Base-by-base conservation (phyloP, 2,329 filamentous ascomycete species). In the Fusarium robinianum region DNA sequence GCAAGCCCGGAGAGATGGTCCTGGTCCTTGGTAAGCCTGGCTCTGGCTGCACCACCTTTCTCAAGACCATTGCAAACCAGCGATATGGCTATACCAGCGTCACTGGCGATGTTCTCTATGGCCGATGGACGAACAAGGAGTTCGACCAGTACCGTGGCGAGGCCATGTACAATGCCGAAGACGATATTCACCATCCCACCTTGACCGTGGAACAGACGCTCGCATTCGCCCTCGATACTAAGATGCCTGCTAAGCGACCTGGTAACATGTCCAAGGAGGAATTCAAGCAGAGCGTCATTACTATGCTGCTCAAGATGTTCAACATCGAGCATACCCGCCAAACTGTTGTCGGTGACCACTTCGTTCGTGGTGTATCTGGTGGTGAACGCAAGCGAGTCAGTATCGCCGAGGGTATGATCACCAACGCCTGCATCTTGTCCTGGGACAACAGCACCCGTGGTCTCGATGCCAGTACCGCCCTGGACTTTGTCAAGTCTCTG, bases 151-250 rank as follows among this genome's bases (percentile, higher is more conserved):
- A 89, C 65, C 80, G 88, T 19, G 88, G 88, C 36, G 88, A 95
- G 69, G 85, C 87, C 1, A 84, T 92, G 5, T 95, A 95, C 72
- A 92, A 90, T 61, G 66, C 65, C 17, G 83, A 88, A 65, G 89
- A 95, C 54, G 90, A 96, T 57, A 77, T 92, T 15, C 90, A 96
- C 58, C 85, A 90, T 57, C 81, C 90, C 0, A 94, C 88, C 0
- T 75, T 96, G 16, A 94, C 90, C 0, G 91, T 96, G 3, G 86
- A 88, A 41, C 89, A 96, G 65, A 96, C 91, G 0, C 78, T 96
- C 1, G 84, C 81, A 1, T 96, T 96, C 62, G 90, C 90, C 0
- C 72, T 95, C 4, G 87, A 94, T 61, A 88, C 85, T 21, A 95
- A 95, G 69, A 85, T 88, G 10, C 90, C 91, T 5, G 84, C 86